Conservation (phyloP, 805 yeast genomes). For the Lachancea waltii region DNA sequence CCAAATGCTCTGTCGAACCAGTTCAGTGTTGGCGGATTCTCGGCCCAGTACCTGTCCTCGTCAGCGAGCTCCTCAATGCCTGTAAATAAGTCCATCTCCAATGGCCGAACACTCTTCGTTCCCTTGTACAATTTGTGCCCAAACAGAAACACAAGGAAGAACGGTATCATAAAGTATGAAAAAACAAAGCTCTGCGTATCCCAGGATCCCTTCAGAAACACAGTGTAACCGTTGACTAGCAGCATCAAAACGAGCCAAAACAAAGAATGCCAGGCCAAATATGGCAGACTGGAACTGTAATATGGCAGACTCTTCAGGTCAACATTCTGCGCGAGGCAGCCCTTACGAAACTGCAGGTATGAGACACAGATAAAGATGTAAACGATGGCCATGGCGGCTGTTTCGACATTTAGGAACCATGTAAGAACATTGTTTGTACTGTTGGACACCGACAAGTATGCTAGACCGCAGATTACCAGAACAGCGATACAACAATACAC, state of each 20-base stretch:
- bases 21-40: conserved; percentile 6
- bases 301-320: conserved; percentile 53
- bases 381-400: conserved; percentile 60
- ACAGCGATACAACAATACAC: conserved; percentile 5
- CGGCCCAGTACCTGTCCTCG: conserved; percentile 6
- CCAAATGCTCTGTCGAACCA: conserved; percentile 6
- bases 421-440: conserved; percentile 46
- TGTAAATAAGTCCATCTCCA: conserved; percentile 4
- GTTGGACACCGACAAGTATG: conserved; percentile 54
- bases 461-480: conserved; percentile 46
- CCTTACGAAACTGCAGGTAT: conserved; percentile 48
- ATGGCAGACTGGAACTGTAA: conserved; percentile 51
- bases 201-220: conserved; percentile 4
- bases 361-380: conserved; percentile 61
- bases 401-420: conserved; percentile 62
- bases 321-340: conserved; percentile 36
- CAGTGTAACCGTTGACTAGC: conserved; percentile 57
- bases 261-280: conserved; percentile 49
- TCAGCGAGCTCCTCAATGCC: conserved; percentile 6
- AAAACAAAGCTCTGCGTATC: conserved; percentile 3
- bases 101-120: conserved; percentile 1
- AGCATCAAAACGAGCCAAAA: conserved; percentile 44
- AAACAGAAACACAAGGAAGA: conserved; percentile 1
- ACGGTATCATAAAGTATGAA: conserved; percentile 5
- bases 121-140: conserved; percentile 2